A percentile compares a stretch with the other conserved stretches of the same genome.
These are phyloP conservation scores for Claviceps lovelessii DNA, from an alignment of 2,329 filamentous ascomycete species.

Conservation along the genomic window DNA sequence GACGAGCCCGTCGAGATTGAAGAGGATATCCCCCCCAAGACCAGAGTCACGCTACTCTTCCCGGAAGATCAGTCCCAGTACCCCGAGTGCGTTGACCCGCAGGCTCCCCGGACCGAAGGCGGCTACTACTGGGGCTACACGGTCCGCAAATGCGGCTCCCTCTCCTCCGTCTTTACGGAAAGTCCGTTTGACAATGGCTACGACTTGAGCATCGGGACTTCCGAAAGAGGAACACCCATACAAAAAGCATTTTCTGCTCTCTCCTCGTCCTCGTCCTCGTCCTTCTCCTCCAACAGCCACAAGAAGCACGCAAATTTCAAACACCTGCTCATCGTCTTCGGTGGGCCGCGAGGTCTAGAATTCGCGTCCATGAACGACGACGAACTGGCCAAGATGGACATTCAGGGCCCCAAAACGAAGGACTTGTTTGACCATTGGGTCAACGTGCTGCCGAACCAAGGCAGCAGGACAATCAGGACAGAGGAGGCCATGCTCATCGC, in stretches of 20 bases:
- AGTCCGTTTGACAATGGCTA: constrained; percentile 63
- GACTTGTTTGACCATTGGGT: constrained; percentile 76
- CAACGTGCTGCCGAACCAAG: constrained; percentile 66
- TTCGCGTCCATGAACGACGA: constrained; percentile 51
- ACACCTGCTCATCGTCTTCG: constrained; percentile 67
- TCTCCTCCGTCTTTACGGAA: constrained; percentile 66
- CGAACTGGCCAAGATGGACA: constrained; percentile 42
- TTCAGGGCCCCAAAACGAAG: constrained; percentile 47
- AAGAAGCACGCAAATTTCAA: constrained; percentile 37
- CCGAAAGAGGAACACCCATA: constrained; percentile 52
- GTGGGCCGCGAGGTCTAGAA: constrained; percentile 67
- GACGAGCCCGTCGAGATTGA: constrained; percentile 41
- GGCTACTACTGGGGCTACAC: constrained; percentile 83
- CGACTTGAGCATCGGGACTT: constrained; percentile 70
- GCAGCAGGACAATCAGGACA: constrained; percentile 67
- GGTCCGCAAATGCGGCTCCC: constrained; percentile 48
- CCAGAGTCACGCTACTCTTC: constrained; percentile 57
- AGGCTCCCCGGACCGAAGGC: constrained; percentile 53
- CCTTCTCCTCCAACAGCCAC: too few relatives aligned
- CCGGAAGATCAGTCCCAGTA: constrained; percentile 29
- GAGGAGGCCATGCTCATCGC: constrained; percentile 74
- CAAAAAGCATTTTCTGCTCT: constrained; percentile 29
- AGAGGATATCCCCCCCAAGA: constrained; percentile 51
- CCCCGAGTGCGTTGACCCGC: constrained; percentile 50
- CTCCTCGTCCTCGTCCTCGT: constrained; percentile 1